Evolutionary conservation across 2,329 filamentous ascomycete genomes (phyloP).

Genomic region (Cytospora schulzeri): DNA sequence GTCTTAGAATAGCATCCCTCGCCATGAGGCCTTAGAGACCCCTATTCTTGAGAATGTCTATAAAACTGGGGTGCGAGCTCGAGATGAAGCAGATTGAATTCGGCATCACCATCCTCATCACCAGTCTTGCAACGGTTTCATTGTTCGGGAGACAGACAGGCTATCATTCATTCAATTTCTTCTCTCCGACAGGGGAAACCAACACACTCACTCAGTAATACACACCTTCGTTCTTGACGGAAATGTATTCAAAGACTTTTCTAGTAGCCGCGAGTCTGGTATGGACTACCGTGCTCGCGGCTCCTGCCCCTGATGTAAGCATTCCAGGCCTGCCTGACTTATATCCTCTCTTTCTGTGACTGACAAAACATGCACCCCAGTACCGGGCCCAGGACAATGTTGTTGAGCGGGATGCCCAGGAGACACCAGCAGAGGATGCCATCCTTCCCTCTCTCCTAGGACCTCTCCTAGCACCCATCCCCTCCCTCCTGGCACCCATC

Average conservation of each 20-base stretch:
- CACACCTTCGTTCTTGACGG: not conserved
- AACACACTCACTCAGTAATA: conserved; percentile 13
- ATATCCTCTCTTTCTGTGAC: not conserved
- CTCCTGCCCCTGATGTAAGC: conserved; percentile 9
- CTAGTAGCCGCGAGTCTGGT: conserved; percentile 11
- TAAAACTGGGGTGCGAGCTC: conserved; percentile 20
- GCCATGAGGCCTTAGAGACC: not conserved
- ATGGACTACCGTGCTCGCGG: conserved; percentile 9
- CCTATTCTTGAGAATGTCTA: not conserved
- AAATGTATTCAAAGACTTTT: conserved; percentile 16
- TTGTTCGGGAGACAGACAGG: conserved; percentile 18
- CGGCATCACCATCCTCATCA: conserved; percentile 15
- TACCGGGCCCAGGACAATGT: not conserved
- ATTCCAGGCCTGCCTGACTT: not conserved
- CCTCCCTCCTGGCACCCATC: conserved; percentile 1
- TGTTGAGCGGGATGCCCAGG: not conserved
- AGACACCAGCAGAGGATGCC: not conserved
- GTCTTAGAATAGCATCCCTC: conserved; percentile 24
- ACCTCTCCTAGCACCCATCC: not conserved
- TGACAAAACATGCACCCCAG: not conserved
- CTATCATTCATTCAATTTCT: not conserved
- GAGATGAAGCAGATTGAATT: conserved; percentile 5
- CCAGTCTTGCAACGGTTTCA: conserved; percentile 5
- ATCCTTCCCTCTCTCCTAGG: not conserved
- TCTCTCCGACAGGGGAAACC: not conserved